Conservation (phyloP, 352 stramenopile species). For the Phytopythium helicoides region DNA sequence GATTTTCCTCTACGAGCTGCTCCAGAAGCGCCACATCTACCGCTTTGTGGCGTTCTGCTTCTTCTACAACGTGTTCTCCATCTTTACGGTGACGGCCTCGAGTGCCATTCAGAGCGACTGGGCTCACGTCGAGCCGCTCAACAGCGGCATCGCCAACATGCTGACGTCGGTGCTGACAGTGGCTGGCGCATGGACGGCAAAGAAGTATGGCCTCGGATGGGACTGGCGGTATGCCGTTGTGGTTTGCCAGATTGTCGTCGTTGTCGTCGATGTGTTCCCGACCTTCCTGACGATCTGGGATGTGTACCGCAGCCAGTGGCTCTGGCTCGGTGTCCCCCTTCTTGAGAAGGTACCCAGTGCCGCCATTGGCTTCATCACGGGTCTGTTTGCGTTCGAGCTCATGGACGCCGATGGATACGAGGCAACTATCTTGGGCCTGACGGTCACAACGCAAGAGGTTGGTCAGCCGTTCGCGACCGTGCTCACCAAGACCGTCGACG, state of each 20-base stretch:
- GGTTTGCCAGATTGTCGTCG: constrained; percentile 27
- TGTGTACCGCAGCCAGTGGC: constrained; percentile 43
- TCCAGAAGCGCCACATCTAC: constrained; percentile 42
- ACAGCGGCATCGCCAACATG: constrained; percentile 45
- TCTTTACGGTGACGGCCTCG: constrained; percentile 40
- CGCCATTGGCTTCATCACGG: constrained; percentile 24
- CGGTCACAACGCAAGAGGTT: constrained; percentile 24
- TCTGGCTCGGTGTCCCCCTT: constrained; percentile 47
- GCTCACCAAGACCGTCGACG: constrained; percentile 48
- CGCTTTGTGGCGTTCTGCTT: constrained; percentile 46
- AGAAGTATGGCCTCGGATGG: constrained; percentile 44
- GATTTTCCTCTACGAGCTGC: constrained; percentile 38
- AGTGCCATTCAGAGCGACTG: constrained; percentile 46
- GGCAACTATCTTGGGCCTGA: constrained; percentile 37
- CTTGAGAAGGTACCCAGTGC: constrained; percentile 33
- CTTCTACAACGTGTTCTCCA: constrained; percentile 35
- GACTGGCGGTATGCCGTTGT: constrained; percentile 50
- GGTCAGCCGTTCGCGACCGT: constrained; percentile 36
- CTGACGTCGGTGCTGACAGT: constrained; percentile 33
- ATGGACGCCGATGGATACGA: constrained; percentile 31
- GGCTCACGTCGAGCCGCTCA: constrained; percentile 53
- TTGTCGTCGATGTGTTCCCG: constrained; percentile 8
- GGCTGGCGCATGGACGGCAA: constrained; percentile 23
- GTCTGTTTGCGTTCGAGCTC: constrained; percentile 43
- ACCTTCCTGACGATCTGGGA: constrained; percentile 41